Base-by-base conservation (phyloP, 1,284 basidiomycete genomes). In the Apiotrichum akiyoshidainum region DNA sequence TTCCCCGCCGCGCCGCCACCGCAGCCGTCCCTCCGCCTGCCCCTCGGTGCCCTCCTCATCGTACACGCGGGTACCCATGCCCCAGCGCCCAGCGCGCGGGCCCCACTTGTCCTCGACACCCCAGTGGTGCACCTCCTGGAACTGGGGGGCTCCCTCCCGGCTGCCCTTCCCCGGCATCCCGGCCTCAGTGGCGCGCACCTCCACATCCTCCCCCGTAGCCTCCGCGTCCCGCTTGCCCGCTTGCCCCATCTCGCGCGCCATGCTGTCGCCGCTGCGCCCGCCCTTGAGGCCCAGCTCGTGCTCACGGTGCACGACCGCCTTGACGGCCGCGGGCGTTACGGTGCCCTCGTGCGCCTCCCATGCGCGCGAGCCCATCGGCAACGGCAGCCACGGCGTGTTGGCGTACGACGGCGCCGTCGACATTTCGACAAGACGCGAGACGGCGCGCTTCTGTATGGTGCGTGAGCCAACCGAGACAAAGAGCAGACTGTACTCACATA, bases 401-500 rank as follows among this genome's bases (percentile, higher is more conserved):
- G 75, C 74, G 73, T 86, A 86, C 26, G 74, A 73, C 21, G 79
- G 60, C 14, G 71, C 77, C 51, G 82, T 83, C 22, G 83, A 84
- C 85, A 88, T 87, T 73, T 89, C 86, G 52, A 83, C 77, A 35
- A 87, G 72, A 16, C 86, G 79, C 8, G 85, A 87, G 1, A 88
- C 81, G 0, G 86, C 86, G 37, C 86, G 83, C 74, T 77, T 78
- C 75, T 76, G 55, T 22, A 48, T 19, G 8, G 8, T 37, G n/a
- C 6, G 16, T 58, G 49, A 61, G 50, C 37, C 9, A 22, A 21
- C 5, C 21, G 26, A 31, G 7, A 7, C 4, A 31, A 31, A 7
- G 26, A 31, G 26, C 26, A 7, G 26, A 31, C 3, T 16, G 1
- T 1, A 71, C 74, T 67, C 70, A 85, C 84, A 79, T 85, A 87